A percentile compares a stretch with the other conserved stretches of the same genome.
These are phyloP conservation scores for Clonostachys chloroleuca DNA, from an alignment of 2,329 filamentous ascomycete genomes.

Conservation along the genomic window DNA sequence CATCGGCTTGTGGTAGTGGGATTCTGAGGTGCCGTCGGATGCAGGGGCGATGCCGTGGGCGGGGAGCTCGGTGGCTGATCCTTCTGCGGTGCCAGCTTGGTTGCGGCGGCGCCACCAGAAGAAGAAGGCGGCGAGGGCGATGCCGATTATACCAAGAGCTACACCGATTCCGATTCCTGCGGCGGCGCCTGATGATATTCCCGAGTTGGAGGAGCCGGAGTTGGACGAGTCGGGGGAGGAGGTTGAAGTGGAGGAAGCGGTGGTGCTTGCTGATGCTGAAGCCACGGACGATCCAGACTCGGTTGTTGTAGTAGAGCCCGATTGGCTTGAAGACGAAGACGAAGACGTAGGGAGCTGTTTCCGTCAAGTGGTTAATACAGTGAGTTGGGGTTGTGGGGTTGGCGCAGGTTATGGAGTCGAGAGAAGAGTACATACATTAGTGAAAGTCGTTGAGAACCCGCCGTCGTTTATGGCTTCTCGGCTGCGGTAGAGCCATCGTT, in stretches of 20 bases:
- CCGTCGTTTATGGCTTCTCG: slow-evolving; percentile 18
- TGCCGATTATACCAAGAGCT: slow-evolving; percentile 14
- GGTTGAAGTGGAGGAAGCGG: not conserved
- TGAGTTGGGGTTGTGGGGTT: not conserved
- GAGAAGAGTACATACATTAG: slow-evolving; percentile 11
- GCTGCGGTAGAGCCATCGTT: slow-evolving; percentile 26
- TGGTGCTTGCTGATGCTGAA: not conserved
- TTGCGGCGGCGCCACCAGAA: slow-evolving; percentile 15
- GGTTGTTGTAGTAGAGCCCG: too few species aligned
- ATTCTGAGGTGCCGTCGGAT: too few species aligned
- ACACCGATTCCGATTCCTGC: slow-evolving; percentile 22
- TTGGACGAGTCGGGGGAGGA: not conserved
- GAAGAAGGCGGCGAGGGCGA: slow-evolving; percentile 14
- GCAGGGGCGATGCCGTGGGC: too few species aligned
- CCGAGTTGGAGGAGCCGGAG: slow-evolving; percentile 1
- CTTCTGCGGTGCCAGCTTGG: not conserved
- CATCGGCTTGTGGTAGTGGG: too few species aligned
- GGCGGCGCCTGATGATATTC: slow-evolving; percentile 18
- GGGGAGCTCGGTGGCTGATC: not conserved
- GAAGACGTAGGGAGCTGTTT: too few species aligned
- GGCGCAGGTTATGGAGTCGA: not conserved
- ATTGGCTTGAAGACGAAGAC: too few species aligned
- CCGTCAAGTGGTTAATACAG: too few species aligned
- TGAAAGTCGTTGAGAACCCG: slow-evolving; percentile 23
- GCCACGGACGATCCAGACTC: too few species aligned